These are phyloP conservation scores for Solanum sitiens DNA, from an alignment of 257 asterid species.

Conservation along the genomic window DNA sequence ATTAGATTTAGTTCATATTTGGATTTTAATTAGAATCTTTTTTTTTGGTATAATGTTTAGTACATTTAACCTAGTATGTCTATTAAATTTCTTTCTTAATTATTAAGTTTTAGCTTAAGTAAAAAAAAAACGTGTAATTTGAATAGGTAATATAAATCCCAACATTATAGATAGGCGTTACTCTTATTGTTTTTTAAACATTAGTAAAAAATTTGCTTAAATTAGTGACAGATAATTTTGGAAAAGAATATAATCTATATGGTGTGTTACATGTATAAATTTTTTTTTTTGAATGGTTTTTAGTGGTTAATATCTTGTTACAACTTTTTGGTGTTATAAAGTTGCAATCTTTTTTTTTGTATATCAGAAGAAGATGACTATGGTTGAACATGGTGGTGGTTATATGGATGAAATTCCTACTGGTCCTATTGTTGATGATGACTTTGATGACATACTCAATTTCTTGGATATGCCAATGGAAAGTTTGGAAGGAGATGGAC, in stretches of 20 bases:
- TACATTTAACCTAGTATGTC: not conserved
- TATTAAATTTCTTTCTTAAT: constrained; percentile 2
- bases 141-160: not conserved
- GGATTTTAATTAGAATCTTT: not conserved
- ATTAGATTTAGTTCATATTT: not conserved
- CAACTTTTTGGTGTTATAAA: not conserved
- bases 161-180: not conserved
- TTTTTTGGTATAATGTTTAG: constrained; percentile 10
- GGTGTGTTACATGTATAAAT: not conserved
- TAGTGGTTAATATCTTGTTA: not conserved
- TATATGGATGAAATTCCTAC: constrained; percentile 32
- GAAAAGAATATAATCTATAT: not conserved
- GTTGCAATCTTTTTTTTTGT: not conserved
- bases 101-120: not conserved
- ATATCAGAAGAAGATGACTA: constrained; percentile 35
- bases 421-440: constrained; percentile 26
- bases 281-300: not conserved
- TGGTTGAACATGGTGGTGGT: constrained; percentile 32
- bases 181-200: not conserved
- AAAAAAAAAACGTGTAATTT: not conserved
- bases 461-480: constrained; percentile 65
- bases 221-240: not conserved
- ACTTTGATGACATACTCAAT: constrained; percentile 27
- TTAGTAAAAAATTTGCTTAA: not conserved
- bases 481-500: constrained; percentile 42